phyloP scores from a whole-genome alignment of 495 filamentous ascomycete species.

The Trichocladium uniseriatum region DNA sequence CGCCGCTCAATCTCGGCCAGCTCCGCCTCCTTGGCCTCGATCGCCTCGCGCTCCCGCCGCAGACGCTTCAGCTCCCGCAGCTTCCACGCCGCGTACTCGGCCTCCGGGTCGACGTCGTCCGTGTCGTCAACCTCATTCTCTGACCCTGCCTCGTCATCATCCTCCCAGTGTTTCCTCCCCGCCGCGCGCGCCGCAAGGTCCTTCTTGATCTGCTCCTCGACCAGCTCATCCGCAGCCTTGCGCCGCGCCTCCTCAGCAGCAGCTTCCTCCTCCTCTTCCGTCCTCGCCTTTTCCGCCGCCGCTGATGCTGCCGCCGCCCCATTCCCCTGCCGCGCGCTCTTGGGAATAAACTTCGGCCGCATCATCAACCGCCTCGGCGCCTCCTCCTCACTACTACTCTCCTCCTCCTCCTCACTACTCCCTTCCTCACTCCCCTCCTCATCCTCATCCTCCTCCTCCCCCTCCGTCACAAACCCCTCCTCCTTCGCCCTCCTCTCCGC shows the following conservation, averaged over 20 bases:
- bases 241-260: constrained; percentile 39
- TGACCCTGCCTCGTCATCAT: constrained; percentile 61
- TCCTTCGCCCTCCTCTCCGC: constrained; percentile 48
- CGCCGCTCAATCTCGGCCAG: constrained; percentile 83
- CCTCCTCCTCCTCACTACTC: constrained; percentile 41
- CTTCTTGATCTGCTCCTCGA: constrained; percentile 81
- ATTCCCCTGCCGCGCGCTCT: constrained; percentile 52
- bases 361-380: constrained; percentile 64
- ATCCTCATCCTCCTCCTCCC: constrained; percentile 39
- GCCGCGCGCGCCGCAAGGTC: constrained; percentile 64
- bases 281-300: constrained; percentile 20
- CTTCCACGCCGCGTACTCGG: constrained; percentile 89
- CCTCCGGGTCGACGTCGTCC: constrained; percentile 79
- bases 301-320: constrained; percentile 2
- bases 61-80: constrained; percentile 82
- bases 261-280: constrained; percentile 35
- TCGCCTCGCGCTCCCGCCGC: constrained; percentile 72
- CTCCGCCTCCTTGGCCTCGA: constrained; percentile 77
- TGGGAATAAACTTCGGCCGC: constrained; percentile 86
- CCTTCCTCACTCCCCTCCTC: constrained; percentile 42
- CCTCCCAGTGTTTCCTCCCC: constrained; percentile 68
- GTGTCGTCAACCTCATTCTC: constrained; percentile 74
- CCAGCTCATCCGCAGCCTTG: constrained; percentile 61
- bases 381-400: constrained; percentile 55
- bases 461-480: constrained; percentile 67